Base-by-base conservation (phyloP, 345 rosid species). In the Noccaea bulbosa region DNA sequence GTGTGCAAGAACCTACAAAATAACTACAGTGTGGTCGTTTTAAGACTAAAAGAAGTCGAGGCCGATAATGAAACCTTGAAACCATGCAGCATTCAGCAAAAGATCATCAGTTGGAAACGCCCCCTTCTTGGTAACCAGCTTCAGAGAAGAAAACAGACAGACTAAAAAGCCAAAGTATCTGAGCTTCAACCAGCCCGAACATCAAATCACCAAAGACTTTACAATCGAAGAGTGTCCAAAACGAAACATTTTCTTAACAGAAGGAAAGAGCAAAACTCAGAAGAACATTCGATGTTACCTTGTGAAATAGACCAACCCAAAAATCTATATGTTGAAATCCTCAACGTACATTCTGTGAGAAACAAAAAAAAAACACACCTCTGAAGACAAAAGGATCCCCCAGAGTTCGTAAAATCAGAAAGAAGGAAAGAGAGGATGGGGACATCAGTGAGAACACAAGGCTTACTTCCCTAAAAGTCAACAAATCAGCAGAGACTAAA, bases 191-290 rank as follows among this genome's bases (percentile, higher is more conserved):
- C 62, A 32, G 10, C 53, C 35, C 4, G 2, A 2, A 43, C 52
- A 54, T 16, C 53, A 39, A 67, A 54, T 43, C 33, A 22, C 51
- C 70, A 43, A 7, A 47, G 62, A 41, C 32, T 22, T 30, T 7
- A 39, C 37, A 40, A 27, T 2, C 9, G 30, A 51, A 55, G 60
- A 51, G 11, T 1, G n/a, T 30, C 52, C 62, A 43, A 33, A 43
- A 37, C 62, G 44, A 68, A 45, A 33, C 8, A 14, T 33, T 41
- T 44, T 8, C 17, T 17, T 44, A 44, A 10, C 14, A 37, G 9
- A 54, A 10, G 17, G 32, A 15, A 57, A 11, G 9, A 37, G 62
- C 5, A 37, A 57, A 37, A 2, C 62, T 16, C 30, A 38, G 12
- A 56, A 37, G 9, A 10, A n/a, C 30, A n/a, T 16, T 37, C 62